A percentile compares a stretch with the other conserved stretches of the same genome.
Conservation (phyloP, 2,329 filamentous ascomycete genomes). For the Pyricularia sp. region DNA sequence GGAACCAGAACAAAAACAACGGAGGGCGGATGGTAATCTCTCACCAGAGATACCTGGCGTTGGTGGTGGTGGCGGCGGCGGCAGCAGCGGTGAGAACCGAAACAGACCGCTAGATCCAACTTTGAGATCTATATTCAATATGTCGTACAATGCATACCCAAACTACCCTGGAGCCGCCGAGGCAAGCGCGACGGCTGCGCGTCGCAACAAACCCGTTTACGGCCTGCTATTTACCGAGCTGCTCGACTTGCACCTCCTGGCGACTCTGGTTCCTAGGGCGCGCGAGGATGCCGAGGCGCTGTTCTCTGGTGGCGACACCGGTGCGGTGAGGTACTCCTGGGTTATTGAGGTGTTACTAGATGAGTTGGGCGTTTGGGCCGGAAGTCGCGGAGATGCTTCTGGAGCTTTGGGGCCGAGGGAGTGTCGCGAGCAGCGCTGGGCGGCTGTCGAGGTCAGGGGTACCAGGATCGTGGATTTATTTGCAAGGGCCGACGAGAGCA, state of each 20-base stretch:
- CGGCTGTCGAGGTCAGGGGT: conserved; percentile 30
- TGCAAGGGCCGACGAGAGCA: neutral
- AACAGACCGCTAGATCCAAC: conserved; percentile 28
- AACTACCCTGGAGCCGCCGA: conserved; percentile 7
- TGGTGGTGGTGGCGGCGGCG: neutral
- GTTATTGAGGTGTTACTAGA: conserved; percentile 43
- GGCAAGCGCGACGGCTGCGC: conserved; percentile 9
- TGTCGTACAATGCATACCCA: conserved; percentile 12
- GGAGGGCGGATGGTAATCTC: neutral
- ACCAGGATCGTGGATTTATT: conserved; percentile 28
- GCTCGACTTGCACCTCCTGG: conserved; percentile 44
- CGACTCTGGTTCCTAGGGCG: conserved; percentile 31
- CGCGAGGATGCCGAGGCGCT: conserved; percentile 28
- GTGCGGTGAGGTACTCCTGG: conserved; percentile 23
- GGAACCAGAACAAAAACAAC: conserved; percentile 1
- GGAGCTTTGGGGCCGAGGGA: conserved; percentile 16
- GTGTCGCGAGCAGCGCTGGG: conserved; percentile 44
- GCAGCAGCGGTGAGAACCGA: conserved; percentile 5
- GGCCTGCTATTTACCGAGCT: conserved; percentile 46
- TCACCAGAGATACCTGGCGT: conserved; percentile 1
- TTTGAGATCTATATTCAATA: conserved; percentile 40
- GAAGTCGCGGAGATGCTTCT: conserved; percentile 9
- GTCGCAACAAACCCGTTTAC: conserved; percentile 38
- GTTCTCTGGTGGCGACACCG: conserved; percentile 10
- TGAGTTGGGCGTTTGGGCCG: conserved; percentile 35